These are phyloP conservation scores for Aspergillus sp. DNA, from an alignment of 2,329 filamentous ascomycete species.

Conservation along the genomic window DNA sequence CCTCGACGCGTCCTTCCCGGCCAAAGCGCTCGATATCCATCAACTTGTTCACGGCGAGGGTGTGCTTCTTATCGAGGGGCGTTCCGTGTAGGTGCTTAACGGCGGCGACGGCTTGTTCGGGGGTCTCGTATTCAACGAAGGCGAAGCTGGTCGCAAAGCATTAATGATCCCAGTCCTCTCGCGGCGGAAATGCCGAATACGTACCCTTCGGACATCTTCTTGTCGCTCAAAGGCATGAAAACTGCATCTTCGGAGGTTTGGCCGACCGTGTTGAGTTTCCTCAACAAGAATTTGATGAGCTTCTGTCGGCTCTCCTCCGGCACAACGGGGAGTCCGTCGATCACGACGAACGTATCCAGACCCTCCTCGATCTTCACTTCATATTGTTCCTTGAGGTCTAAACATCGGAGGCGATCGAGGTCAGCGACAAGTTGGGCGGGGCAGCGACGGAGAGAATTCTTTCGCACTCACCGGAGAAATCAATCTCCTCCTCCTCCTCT, in stretches of 20 bases:
- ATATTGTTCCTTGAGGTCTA: conserved; percentile 87
- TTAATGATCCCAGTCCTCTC: background rate
- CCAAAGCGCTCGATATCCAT: conserved; percentile 97
- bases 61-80: conserved; percentile 95
- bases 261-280: conserved; percentile 85
- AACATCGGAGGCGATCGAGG: conserved; percentile 8
- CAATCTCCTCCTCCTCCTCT: conserved; percentile 88
- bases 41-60: conserved; percentile 92
- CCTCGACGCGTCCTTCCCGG: conserved; percentile 87
- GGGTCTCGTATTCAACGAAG: conserved; percentile 92
- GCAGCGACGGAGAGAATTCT: conserved; percentile 9
- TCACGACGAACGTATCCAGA: conserved; percentile 91
- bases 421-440: conserved; percentile 31
- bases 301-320: conserved; percentile 89
- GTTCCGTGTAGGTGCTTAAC: conserved; percentile 84
- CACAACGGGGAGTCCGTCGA: conserved; percentile 90
- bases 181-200: conserved; percentile 28
- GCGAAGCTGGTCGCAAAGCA: conserved; percentile 66
- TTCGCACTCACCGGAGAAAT: conserved; percentile 66
- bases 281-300: conserved; percentile 91
- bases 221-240: conserved; percentile 89
- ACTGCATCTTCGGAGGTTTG: conserved; percentile 82
- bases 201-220: conserved; percentile 83
- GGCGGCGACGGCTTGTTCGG: conserved; percentile 84
- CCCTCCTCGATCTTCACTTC: conserved; percentile 95